Evolutionary conservation across 2,329 filamentous ascomycete species (phyloP), one percentile per base, ranked within the genome.

Genomic region (Colletotrichum abscissum): DNA sequence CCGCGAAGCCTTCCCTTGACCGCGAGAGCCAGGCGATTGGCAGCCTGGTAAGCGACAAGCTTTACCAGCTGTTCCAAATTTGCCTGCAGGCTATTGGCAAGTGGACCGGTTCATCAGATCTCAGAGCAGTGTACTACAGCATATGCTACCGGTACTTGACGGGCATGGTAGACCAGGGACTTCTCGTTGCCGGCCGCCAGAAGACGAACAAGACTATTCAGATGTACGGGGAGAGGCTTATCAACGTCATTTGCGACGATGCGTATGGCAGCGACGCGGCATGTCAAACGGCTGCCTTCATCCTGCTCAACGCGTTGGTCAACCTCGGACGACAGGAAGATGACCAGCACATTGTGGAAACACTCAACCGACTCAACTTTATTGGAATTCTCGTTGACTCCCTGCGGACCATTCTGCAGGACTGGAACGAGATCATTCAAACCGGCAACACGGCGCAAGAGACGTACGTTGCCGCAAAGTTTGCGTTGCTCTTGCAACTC

Each of bases 171-270:
- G 87, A 90, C 72, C 83, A 88, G 63, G 85, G 88, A 52, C 83
- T 88, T 66, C 80, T 85, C 55, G 81, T 82, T 16, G 84, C 86
- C 2, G 87, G 85, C 49, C 85, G 87, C 22, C 82, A 84, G 33
- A 89, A 94, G 80, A 92, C 93, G 1, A 88, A 97, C 76, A 95
- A 94, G 81, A 91, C 92, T 5, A 92, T 95, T 54, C 85, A 87
- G 63, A 81, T 87, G 14, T 89, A 89, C 57, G 95, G 97, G 52
- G 93, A 95, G 78, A 89, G 93, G 67, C 87, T 98, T 52, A 89
- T 98, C 73, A 95, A 96, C 77, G 91, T 95, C 30, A 88, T 98
- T 56, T 98, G 95, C 80, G 97, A 99, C 79, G 97, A 99, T 84
- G 95, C 95, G 24, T 96, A 95, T 81, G 92, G 93, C 72, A 95